phyloP scores from a whole-genome alignment of 441 rosid species.

The Macaranga tanarius region DNA sequence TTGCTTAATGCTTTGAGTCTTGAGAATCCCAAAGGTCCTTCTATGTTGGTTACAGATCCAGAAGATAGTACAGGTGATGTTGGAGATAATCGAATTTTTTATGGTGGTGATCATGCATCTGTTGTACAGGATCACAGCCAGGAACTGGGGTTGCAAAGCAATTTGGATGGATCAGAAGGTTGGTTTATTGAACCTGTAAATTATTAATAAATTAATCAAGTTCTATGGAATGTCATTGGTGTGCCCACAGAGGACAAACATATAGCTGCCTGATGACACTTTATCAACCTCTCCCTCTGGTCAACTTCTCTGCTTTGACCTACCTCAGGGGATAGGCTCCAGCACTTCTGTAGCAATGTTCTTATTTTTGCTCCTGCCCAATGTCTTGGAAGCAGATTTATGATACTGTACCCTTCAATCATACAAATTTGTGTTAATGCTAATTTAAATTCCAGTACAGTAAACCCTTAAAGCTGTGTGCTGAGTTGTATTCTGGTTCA shows the following conservation, averaged over 20 bases:
- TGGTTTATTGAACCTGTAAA: constrained; percentile 18
- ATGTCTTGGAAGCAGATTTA: not conserved
- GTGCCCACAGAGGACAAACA: not conserved
- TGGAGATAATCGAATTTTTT: constrained; percentile 41
- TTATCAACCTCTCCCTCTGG: too few relatives aligned
- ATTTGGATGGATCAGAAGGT: constrained; percentile 76
- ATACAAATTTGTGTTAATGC: not conserved
- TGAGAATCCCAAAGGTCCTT: constrained; percentile 47
- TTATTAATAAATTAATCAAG: not conserved
- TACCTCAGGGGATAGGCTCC: too few relatives aligned
- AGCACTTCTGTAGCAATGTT: too few relatives aligned
- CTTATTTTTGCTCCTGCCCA: too few relatives aligned
- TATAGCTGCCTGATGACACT: too few relatives aligned
- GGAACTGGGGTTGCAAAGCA: constrained; percentile 38
- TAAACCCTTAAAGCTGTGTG: not conserved
- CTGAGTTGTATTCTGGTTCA: not conserved
- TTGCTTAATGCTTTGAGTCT: constrained; percentile 80
- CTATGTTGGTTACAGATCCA: constrained; percentile 38
- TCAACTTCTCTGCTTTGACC: too few relatives aligned
- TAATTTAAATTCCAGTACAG: not conserved
- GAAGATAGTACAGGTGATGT: constrained; percentile 39
- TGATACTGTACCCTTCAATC: constrained; percentile 1
- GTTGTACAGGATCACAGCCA: constrained; percentile 32
- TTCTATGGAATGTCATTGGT: not conserved
- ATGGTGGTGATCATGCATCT: constrained; percentile 35